Percentiles rank a stretch among this genome's conserved stretches.
Evolutionary conservation across 768 basidiomycete species (phyloP).

Genomic region (Favolaschia claudopus): DNA sequence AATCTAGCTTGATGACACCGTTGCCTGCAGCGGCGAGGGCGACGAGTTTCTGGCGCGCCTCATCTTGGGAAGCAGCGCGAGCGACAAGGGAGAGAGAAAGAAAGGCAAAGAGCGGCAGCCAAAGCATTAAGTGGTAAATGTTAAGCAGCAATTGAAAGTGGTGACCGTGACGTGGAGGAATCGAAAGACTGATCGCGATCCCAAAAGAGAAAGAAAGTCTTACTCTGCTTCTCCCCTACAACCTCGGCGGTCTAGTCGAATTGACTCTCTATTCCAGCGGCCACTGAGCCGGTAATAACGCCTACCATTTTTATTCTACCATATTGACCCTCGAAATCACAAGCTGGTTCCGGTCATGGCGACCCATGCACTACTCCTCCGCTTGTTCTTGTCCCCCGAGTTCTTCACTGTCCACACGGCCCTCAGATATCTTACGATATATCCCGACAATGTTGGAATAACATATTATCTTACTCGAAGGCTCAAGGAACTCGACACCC

Average conservation of each 20-base stretch:
- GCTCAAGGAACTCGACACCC: conserved; percentile 69
- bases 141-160: no score
- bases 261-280: no score
- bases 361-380: conserved; percentile 87
- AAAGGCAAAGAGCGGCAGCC: conserved; percentile 36
- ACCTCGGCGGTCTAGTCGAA: no score
- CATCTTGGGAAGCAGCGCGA: conserved; percentile 39
- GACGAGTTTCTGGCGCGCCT: conserved; percentile 63
- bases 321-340: no score
- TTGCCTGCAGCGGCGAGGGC: conserved; percentile 74
- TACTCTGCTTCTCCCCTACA: no score
- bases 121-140: conserved; percentile 32
- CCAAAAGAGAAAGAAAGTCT: no score
- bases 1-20: conserved; percentile 85
- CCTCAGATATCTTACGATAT: conserved; percentile 82
- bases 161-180: no score
- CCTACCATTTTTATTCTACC: no score
- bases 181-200: no score
- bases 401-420: conserved; percentile 97
- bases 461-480: conserved; percentile 88
- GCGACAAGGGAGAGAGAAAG: conserved; percentile 37
- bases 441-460: conserved; percentile 89
- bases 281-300: no score
- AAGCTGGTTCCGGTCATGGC: conserved; percentile 42
- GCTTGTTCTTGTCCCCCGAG: conserved; percentile 89